Evolutionary conservation across 257 asterid genomes (phyloP).

Genomic region (Petunia secreta): DNA sequence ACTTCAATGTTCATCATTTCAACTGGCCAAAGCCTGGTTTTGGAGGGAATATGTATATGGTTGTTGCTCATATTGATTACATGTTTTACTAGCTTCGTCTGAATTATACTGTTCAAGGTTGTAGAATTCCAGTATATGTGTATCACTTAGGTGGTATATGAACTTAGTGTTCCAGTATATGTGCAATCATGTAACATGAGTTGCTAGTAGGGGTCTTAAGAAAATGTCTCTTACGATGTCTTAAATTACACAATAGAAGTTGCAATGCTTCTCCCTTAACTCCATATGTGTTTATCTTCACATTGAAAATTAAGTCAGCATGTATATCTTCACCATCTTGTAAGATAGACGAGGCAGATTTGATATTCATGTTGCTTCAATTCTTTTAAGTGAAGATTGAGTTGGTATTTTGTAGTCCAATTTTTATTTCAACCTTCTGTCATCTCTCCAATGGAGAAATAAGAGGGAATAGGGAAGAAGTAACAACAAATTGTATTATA

Average conservation of each 20-base stretch:
- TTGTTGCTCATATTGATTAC: not conserved
- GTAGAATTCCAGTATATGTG: not conserved
- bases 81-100: not conserved
- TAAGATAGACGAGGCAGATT: not conserved
- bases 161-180: not conserved
- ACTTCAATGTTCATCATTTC: not conserved
- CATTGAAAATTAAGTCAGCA: not conserved
- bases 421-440: not conserved
- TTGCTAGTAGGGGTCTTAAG: not conserved
- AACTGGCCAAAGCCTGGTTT: not conserved
- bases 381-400: not conserved
- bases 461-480: not conserved
- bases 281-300: not conserved
- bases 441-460: not conserved
- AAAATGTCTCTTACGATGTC: not conserved
- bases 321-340: not conserved
- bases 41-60: not conserved
- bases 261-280: not conserved
- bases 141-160: too few species aligned
- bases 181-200: not conserved
- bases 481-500: not conserved
- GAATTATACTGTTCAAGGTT: conserved; percentile 5
- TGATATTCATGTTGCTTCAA: not conserved
- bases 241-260: not conserved
- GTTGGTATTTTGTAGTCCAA: not conserved